Evolutionary conservation across 805 yeast species (phyloP), one percentile per base, ranked within the genome.

Genomic region (Candida namnaoensis): DNA sequence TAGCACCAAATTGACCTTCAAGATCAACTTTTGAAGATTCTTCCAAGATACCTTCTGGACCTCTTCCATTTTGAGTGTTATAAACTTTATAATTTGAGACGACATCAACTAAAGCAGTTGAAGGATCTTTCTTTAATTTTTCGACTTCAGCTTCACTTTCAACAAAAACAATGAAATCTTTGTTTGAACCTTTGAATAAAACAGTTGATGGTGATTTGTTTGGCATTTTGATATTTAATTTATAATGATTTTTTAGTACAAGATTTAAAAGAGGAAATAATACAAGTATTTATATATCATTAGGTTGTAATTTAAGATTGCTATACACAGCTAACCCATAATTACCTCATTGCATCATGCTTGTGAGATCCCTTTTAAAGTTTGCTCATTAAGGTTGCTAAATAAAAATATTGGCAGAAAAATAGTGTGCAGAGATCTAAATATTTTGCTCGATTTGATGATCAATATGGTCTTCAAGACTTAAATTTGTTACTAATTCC

Each of bases 1-100:
- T 63, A 25, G 73, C 65, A 27, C 88, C 91, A 49, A 88, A 87
- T 53, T 86, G 93, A 47, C 73, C 73, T 39, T 69, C 71, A 34
- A 87, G 57, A 45, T 80, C 83, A 15, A 68, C 64, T 42, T 76
- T 72, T 7, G 91, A 81, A 3, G 91, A 95, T 52, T 76, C 80
- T 40, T 81, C 85, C 25, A 83, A 57, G 8, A 72, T 69, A 43
- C 95, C 95, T 51, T 77, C 84, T 4, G 78, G 64, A 30, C 95
- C 95, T 35, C 64, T 65, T 37, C 85, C 82, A 24, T 66, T 68
- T 45, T 71, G 71, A 42, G 76, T 74, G 23, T 74, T 68, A 56
- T 71, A 88, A n/a, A 87, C 70, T 52, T 81, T 74, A 65, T 74
- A 84, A 8, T 72, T 67, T 0, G 81, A 80, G 1, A 84, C 78